These are phyloP conservation scores for Globisporangium cederbergense DNA, from an alignment of 352 stramenopile species.

Conservation along the genomic window DNA sequence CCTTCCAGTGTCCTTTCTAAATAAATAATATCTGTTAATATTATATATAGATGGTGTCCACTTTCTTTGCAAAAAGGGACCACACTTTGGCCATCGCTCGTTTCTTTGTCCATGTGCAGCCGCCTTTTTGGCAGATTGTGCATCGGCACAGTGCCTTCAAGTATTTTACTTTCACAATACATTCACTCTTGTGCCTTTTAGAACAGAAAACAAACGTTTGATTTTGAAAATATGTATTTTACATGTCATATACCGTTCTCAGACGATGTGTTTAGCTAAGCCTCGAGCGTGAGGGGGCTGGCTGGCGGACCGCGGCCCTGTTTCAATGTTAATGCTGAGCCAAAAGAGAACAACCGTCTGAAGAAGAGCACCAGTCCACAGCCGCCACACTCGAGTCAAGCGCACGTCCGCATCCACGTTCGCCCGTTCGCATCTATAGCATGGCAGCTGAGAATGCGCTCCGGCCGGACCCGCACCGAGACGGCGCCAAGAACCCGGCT, in stretches of 20 bases:
- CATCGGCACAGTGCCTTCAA: neutral
- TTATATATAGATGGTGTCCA: too few species aligned
- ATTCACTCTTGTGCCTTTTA: neutral
- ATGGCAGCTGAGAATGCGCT: conserved; percentile 12
- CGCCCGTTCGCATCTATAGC: neutral
- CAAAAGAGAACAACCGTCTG: conserved; percentile 5
- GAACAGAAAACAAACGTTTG: neutral
- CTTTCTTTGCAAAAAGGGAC: too few species aligned
- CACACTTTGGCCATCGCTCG: neutral
- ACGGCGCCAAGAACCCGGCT: conserved; percentile 10
- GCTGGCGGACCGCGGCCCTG: too few species aligned
- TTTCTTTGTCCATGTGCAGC: neutral
- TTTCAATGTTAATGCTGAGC: neutral
- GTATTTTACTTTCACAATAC: neutral
- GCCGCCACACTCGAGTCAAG: neutral
- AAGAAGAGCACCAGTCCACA: neutral
- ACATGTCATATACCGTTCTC: neutral
- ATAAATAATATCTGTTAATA: too few species aligned
- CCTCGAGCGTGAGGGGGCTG: neutral
- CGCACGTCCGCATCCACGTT: neutral
- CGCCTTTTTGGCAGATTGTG: neutral
- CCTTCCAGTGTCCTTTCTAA: too few species aligned
- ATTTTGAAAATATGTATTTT: neutral
- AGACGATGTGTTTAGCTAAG: neutral
- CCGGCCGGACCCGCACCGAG: conserved; percentile 5